Evolutionary conservation across 2,329 filamentous ascomycete genomes (phyloP).

Genomic region (Arachnomyces sp.): DNA sequence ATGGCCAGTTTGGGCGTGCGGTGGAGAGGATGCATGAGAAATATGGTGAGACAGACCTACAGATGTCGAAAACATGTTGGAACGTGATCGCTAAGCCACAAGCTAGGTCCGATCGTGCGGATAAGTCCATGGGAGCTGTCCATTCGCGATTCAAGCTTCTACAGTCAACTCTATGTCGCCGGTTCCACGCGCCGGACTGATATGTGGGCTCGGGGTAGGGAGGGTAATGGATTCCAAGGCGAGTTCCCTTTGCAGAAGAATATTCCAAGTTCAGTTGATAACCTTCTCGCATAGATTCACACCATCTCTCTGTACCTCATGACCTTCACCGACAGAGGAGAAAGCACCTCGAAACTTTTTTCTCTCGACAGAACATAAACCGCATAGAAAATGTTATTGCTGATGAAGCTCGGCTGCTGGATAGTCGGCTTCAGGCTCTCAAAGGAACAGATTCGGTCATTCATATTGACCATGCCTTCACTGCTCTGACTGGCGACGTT

Average conservation of each 20-base stretch:
- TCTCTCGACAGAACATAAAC: too few species aligned
- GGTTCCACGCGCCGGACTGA: conserved; percentile 8
- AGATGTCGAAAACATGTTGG: too few species aligned
- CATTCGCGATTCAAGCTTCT: conserved; percentile 13
- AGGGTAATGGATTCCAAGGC: conserved; percentile 1
- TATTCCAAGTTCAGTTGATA: too few species aligned
- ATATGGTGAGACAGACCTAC: too few species aligned
- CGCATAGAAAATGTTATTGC: too few species aligned
- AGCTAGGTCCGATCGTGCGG: conserved; percentile 21
- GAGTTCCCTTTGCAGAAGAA: conserved; percentile 9
- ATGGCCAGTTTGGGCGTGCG: too few species aligned
- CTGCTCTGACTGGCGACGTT: conserved; percentile 21
- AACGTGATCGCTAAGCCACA: too few species aligned
- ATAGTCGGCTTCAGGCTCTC: conserved; percentile 6
- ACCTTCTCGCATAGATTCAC: too few species aligned
- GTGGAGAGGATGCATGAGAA: too few species aligned
- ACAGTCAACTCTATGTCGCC: conserved; percentile 14
- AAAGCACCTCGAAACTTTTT: too few species aligned
- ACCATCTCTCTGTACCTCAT: too few species aligned
- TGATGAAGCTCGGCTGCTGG: conserved; percentile 4
- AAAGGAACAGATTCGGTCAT: conserved; percentile 13
- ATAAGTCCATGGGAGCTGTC: conserved; percentile 16
- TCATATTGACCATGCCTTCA: conserved; percentile 18
- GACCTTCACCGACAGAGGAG: too few species aligned
- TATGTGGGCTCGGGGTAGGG: conserved; percentile 9